A percentile compares a stretch with the other conserved stretches of the same genome.
Evolutionary conservation across 139 green algal genomes (phyloP).

Genomic region (Astrephomene gubernaculifera): DNA sequence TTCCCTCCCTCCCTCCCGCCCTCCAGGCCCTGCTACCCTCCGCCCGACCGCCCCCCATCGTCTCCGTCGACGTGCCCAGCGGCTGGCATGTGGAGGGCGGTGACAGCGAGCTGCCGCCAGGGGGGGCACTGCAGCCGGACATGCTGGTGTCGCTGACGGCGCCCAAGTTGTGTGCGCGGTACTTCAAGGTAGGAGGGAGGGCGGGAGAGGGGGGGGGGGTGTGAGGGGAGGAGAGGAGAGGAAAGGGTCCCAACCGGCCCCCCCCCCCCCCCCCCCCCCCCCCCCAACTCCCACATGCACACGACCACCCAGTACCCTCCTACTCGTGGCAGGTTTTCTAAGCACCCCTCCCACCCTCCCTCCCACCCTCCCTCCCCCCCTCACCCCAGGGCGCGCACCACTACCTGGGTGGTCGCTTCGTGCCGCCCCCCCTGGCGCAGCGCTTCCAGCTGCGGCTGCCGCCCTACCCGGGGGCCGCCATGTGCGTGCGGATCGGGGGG

Average conservation of each 20-base stretch:
- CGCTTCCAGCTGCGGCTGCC: conserved; percentile 87
- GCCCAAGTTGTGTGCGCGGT: conserved; percentile 85
- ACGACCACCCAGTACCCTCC: too few relatives aligned
- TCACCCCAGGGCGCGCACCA: conserved; percentile 81
- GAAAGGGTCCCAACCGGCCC: too few relatives aligned
- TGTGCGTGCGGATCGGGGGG: conserved; percentile 72
- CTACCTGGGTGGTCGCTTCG: conserved; percentile 96
- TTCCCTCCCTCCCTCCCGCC: neutral
- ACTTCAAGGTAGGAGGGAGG: conserved; percentile 78
- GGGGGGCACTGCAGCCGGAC: conserved; percentile 74
- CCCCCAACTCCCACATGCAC: too few relatives aligned
- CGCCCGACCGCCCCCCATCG: conserved; percentile 59
- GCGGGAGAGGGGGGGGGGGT: too few relatives aligned
- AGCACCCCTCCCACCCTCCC: neutral
- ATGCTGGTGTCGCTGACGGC: conserved; percentile 96
- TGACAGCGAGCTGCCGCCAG: neutral
- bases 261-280: too few relatives aligned
- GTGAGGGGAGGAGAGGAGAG: too few relatives aligned
- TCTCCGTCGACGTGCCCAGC: conserved; percentile 86
- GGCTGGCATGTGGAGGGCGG: conserved; percentile 91
- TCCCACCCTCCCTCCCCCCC: neutral
- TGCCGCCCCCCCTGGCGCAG: conserved; percentile 85
- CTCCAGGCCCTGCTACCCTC: conserved; percentile 69
- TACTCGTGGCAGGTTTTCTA: too few relatives aligned
- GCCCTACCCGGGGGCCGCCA: conserved; percentile 73